Conservation (phyloP, 495 filamentous ascomycete genomes). For the Xylaria telfairii region DNA sequence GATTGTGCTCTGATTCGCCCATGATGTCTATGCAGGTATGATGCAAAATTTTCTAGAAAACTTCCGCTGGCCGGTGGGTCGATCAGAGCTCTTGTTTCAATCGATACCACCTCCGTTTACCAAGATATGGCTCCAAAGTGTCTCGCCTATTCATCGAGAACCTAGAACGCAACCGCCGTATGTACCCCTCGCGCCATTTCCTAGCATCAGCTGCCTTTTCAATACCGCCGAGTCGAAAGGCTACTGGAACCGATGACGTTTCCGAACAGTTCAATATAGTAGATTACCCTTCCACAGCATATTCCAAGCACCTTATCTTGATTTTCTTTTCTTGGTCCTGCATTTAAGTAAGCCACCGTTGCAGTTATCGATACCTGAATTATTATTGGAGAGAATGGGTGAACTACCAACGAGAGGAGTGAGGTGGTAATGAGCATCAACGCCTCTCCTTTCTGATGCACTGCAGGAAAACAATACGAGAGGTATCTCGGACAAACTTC, state of each 20-base stretch:
- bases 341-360: neutral
- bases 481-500: neutral
- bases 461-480: neutral
- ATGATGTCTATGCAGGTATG: neutral
- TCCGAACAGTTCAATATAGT: neutral
- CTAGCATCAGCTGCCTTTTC: constrained; percentile 1
- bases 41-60: constrained; percentile 26
- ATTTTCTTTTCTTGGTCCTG: neutral
- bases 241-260: neutral
- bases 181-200: constrained; percentile 2
- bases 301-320: neutral
- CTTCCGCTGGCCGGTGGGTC: constrained; percentile 19
- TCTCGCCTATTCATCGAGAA: constrained; percentile 14
- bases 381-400: neutral
- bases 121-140: neutral
- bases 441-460: neutral
- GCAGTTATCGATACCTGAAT: neutral
- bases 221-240: neutral
- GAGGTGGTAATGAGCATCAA: neutral
- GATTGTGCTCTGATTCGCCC: constrained; percentile 22
- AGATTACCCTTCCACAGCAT: constrained; percentile 7
- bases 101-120: neutral
- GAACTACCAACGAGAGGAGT: neutral
- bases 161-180: neutral
- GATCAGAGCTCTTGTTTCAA: constrained; percentile 6